Evolutionary conservation across 1,139 yeast species (phyloP), one percentile per base, ranked within the genome.

Genomic region (Protomyces macrosporus): DNA sequence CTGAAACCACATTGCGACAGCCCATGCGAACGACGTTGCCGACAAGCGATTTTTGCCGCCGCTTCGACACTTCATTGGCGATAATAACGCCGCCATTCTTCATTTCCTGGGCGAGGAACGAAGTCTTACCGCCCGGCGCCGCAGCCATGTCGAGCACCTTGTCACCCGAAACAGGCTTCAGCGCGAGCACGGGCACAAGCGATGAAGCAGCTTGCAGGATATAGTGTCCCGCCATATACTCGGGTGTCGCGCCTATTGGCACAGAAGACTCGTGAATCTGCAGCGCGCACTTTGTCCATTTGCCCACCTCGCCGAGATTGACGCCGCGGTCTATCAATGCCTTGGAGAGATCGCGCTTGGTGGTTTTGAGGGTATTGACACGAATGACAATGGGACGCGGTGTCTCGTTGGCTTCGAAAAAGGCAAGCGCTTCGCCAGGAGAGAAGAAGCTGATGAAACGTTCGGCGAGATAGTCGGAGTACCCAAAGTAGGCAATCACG

Each of bases 81-180:
- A 95, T 91, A 16, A 95, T 88, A 75, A 95, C 86, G 45, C 99
- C 99, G 3, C 98, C 93, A 75, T 93, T 95, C 75, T 95, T 95
- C 98, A 93, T 93, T 77, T 91, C 78, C 0, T 98, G 98, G 52
- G 97, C 86, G 65, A 95, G 86, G 74, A 90, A 93, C 1, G 99
- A 93, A 9, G 98, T 90, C 74, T 95, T 95, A 77, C 99, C 99
- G 79, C 99, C 99, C 69, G 99, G 99, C 30, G 99, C 98, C 66
- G 98, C 96, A 52, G 99, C 98, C 98, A 95, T 95, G 78, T 95
- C 99, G 69, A 95, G 81, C 57, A 95, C 81, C 73, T 98, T 86
- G 77, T 95, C 99, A 74, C 88, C 86, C 76, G 90, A 97, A 75
- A 90, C 95, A 23, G 99, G 98, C 68, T 86, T 95, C 70, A 95